Percentiles rank a stretch among this genome's conserved stretches.
These are phyloP conservation scores for Stenogyne calaminthoides DNA, from an alignment of 305 asterid genomes.

Conservation along the genomic window DNA sequence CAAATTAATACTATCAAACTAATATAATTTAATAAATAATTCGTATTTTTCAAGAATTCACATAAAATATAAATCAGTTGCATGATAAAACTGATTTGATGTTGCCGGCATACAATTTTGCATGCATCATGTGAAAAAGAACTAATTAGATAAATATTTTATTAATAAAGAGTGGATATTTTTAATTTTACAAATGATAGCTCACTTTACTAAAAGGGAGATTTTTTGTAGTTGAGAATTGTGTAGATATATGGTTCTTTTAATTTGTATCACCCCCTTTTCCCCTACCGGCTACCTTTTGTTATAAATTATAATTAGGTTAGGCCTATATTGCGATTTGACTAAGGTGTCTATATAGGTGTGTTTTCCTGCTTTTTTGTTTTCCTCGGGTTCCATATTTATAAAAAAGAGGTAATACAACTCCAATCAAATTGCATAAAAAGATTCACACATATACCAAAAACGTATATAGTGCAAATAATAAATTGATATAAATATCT, in stretches of 20 bases:
- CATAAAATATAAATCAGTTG: too few relatives aligned
- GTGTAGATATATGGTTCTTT: too few relatives aligned
- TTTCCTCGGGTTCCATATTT: slow-evolving; percentile 35
- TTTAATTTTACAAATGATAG: too few relatives aligned
- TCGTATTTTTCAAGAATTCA: too few relatives aligned
- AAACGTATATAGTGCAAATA: background rate
- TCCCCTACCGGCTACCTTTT: background rate
- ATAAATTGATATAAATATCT: too few relatives aligned
- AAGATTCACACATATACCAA: background rate
- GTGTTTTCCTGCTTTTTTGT: background rate
- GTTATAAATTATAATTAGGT: background rate
- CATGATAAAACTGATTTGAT: too few relatives aligned
- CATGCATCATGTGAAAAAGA: background rate
- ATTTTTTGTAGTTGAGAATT: too few relatives aligned
- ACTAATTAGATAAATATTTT: background rate
- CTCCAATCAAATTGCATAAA: background rate
- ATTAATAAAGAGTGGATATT: too few relatives aligned
- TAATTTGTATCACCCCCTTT: background rate
- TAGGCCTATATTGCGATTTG: background rate
- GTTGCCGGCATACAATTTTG: too few relatives aligned
- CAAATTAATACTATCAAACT: too few relatives aligned
- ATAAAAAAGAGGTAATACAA: background rate
- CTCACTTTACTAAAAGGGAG: too few relatives aligned
- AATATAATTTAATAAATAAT: too few relatives aligned
- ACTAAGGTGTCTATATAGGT: background rate